These are phyloP conservation scores for Termitomyces sp. DNA, from an alignment of 768 basidiomycete species.

Conservation along the genomic window DNA sequence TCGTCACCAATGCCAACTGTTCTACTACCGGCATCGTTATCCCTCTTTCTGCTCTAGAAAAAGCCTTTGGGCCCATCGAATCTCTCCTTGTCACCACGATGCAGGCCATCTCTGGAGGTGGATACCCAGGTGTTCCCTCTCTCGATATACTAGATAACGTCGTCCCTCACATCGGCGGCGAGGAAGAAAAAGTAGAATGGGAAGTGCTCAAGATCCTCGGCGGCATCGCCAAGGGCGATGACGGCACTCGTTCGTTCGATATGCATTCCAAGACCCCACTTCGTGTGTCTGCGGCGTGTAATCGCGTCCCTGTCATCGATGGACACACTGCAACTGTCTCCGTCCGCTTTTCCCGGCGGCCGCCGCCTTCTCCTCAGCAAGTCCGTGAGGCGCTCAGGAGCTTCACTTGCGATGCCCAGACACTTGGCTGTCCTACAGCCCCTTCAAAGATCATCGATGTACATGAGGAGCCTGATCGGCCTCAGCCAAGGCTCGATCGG, in stretches of 20 bases:
- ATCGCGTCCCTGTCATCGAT: constrained; percentile 92
- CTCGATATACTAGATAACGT: constrained; percentile 96
- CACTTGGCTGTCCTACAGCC: constrained; percentile 76
- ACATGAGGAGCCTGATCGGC: constrained; percentile 90
- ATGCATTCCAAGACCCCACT: constrained; percentile 78
- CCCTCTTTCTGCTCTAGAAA: constrained; percentile 87
- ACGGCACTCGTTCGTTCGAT: constrained; percentile 65
- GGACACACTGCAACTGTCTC: constrained; percentile 92
- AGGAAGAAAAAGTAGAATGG: constrained; percentile 99
- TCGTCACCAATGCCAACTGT: constrained; percentile 98
- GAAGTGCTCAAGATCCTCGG: constrained; percentile 97
- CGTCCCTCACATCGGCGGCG: constrained; percentile 89
- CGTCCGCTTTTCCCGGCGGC: constrained; percentile 72
- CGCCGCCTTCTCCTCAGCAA: constrained; percentile 83
- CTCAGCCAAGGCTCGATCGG: constrained; percentile 90
- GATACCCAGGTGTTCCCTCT: constrained; percentile 90
- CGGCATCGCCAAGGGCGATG: constrained; percentile 56
- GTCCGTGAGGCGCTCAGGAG: constrained; percentile 74
- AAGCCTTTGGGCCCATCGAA: constrained; percentile 91
- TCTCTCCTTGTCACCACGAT: constrained; percentile 89
- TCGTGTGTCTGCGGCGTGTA: constrained; percentile 90
- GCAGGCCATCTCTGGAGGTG: constrained; percentile 96
- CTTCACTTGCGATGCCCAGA: constrained; percentile 74
- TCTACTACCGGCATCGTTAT: constrained; percentile 91
- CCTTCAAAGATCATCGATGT: constrained; percentile 82